These are phyloP conservation scores for Rhodotorula graminis DNA, from an alignment of 768 basidiomycete species.

Conservation along the genomic window DNA sequence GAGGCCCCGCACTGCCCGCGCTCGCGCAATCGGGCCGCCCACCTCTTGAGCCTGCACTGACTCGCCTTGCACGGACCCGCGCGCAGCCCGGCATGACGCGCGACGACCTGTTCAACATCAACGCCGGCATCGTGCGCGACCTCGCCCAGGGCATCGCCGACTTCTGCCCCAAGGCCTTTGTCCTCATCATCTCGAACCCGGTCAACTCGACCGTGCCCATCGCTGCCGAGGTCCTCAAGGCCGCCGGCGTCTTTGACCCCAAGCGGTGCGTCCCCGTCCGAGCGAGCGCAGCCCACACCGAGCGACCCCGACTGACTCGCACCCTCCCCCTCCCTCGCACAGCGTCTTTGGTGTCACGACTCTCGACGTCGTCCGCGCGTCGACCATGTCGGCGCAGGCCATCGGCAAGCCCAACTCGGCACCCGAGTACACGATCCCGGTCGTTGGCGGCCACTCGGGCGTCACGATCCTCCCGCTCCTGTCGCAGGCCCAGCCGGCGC, in stretches of 20 bases:
- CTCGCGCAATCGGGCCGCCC: no score
- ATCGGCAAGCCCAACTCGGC: slow-evolving; percentile 64
- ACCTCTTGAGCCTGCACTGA: not conserved
- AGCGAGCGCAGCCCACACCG: not conserved
- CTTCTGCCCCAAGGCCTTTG: slow-evolving; percentile 76
- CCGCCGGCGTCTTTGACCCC: slow-evolving; percentile 81
- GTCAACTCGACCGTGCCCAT: slow-evolving; percentile 99
- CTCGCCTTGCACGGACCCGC: not conserved
- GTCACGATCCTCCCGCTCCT: slow-evolving; percentile 90
- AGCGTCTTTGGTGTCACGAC: slow-evolving; percentile 98
- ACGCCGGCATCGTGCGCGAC: slow-evolving; percentile 92
- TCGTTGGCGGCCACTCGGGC: slow-evolving; percentile 92
- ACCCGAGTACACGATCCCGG: slow-evolving; percentile 60
- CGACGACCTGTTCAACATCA: slow-evolving; percentile 98
- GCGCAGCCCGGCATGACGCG: slow-evolving; percentile 51
- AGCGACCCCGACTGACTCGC: not conserved
- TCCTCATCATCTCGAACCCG: slow-evolving; percentile 97
- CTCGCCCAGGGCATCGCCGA: slow-evolving; percentile 85
- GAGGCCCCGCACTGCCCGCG: no score
- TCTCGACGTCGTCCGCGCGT: slow-evolving; percentile 90
- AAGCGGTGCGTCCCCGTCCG: slow-evolving; percentile 60
- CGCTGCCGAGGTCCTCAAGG: slow-evolving; percentile 91
- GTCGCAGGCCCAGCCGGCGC: slow-evolving; percentile 76
- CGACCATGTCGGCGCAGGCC: slow-evolving; percentile 77
- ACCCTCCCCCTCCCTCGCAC: not conserved